Percentiles rank a stretch among this genome's conserved stretches.
Conservation (phyloP, 2,329 filamentous ascomycete species). For the Nemania serpens region DNA sequence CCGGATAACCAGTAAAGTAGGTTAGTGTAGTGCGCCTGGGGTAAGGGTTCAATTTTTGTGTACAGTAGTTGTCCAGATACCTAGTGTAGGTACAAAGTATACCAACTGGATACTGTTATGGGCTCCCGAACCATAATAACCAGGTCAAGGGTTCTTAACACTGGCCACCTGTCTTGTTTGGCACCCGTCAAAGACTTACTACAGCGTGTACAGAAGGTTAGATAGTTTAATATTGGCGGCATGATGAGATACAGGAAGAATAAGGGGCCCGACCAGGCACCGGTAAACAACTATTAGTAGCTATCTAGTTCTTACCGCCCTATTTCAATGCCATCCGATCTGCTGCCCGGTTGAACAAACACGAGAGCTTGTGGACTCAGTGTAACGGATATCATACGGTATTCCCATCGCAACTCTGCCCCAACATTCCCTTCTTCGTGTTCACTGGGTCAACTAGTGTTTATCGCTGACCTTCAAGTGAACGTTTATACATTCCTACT, state of each 20-base stretch:
- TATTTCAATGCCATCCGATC: neutral
- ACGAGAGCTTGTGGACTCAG: neutral
- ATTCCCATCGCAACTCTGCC: neutral
- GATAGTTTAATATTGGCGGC: neutral
- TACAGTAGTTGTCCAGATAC: no score
- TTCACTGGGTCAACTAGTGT: neutral
- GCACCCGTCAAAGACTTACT: neutral
- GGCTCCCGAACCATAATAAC: no score
- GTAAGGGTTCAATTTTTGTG: no score
- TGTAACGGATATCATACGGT: neutral
- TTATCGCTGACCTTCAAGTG: neutral
- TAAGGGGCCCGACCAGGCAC: no score
- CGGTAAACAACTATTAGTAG: no score
- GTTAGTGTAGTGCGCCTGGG: no score
- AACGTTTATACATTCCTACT: no score
- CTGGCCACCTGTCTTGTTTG: constrained; percentile 19
- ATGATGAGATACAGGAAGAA: constrained; percentile 3
- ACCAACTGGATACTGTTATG: neutral
- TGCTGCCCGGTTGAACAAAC: neutral
- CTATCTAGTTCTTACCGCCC: neutral
- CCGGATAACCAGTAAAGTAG: neutral
- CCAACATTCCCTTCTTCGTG: neutral
- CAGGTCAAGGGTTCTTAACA: constrained; percentile 12
- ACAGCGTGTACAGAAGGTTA: no score
- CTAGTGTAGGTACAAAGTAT: neutral